Percentiles rank a stretch among this genome's conserved stretches.
These are phyloP conservation scores for Aspergillus cristatus DNA, from an alignment of 495 filamentous ascomycete species.

Conservation along the genomic window DNA sequence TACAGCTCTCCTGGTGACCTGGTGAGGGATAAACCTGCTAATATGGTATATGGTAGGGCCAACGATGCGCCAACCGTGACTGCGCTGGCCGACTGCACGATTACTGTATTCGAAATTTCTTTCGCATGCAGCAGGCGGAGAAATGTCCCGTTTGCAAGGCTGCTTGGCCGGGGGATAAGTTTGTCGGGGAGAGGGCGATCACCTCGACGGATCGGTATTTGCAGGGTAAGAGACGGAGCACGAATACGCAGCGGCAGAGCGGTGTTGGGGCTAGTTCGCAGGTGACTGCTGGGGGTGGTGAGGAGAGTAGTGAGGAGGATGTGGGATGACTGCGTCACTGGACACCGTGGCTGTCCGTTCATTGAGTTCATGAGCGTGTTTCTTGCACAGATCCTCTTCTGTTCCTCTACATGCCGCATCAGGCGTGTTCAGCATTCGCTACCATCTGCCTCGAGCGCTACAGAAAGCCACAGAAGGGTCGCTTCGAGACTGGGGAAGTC, in stretches of 20 bases:
- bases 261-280: conserved; percentile 6
- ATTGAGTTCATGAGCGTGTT: too few relatives aligned
- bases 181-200: conserved; percentile 74
- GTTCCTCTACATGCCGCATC: too few relatives aligned
- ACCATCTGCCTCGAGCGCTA: too few relatives aligned
- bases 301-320: conserved; percentile 5
- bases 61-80: conserved; percentile 62
- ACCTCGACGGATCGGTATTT: conserved; percentile 18
- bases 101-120: conserved; percentile 64
- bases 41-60: conserved; percentile 41
- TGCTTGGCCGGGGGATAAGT: conserved; percentile 63
- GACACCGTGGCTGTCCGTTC: too few relatives aligned
- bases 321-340: conserved; percentile 1
- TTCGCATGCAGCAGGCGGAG: conserved; percentile 49
- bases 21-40: too few relatives aligned
- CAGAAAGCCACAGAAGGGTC: too few relatives aligned
- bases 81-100: conserved; percentile 71
- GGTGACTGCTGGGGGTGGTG: neutral
- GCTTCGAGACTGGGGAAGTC: too few relatives aligned
- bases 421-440: too few relatives aligned
- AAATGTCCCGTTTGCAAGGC: conserved; percentile 67
- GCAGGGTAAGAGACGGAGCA: conserved; percentile 24
- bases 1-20: too few relatives aligned
- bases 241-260: conserved; percentile 7
- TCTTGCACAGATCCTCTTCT: too few relatives aligned